Evolutionary conservation across 2,329 filamentous ascomycete species (phyloP).

Genomic region (Sodiomyces alkalinus): DNA sequence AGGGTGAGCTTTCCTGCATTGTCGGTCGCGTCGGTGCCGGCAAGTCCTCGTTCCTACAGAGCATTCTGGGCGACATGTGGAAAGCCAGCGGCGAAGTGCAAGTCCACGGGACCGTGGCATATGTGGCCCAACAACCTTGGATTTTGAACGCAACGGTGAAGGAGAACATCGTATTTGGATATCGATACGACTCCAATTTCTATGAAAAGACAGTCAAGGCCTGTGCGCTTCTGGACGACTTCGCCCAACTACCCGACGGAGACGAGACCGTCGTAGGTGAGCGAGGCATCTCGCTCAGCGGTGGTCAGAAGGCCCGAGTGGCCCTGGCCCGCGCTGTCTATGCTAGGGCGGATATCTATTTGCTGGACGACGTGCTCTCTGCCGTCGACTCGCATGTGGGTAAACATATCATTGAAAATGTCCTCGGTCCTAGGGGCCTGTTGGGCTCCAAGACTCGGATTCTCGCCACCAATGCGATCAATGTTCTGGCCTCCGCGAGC

Average conservation of each 20-base stretch:
- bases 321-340: slow-evolving; percentile 90
- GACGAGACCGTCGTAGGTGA: slow-evolving; percentile 96
- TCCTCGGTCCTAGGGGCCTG: slow-evolving; percentile 73
- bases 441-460: slow-evolving; percentile 78
- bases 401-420: slow-evolving; percentile 84
- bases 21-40: slow-evolving; percentile 90
- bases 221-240: slow-evolving; percentile 82
- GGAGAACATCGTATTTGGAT: slow-evolving; percentile 94
- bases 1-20: slow-evolving; percentile 84
- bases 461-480: slow-evolving; percentile 87
- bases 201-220: slow-evolving; percentile 88
- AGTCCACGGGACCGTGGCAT: slow-evolving; percentile 70
- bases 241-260: slow-evolving; percentile 81
- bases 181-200: slow-evolving; percentile 84
- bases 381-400: slow-evolving; percentile 98
- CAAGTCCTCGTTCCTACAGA: slow-evolving; percentile 84
- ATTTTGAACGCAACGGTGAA: slow-evolving; percentile 96
- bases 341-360: slow-evolving; percentile 87
- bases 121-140: slow-evolving; percentile 88
- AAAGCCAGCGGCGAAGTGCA: slow-evolving; percentile 74
- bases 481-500: slow-evolving; percentile 77
- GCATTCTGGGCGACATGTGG: slow-evolving; percentile 81
- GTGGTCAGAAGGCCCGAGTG: slow-evolving; percentile 88
- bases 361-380: slow-evolving; percentile 86
- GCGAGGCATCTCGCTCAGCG: slow-evolving; percentile 87